phyloP scores from a whole-genome alignment of 805 yeast species.

The Jamesozyma spencerorum region DNA sequence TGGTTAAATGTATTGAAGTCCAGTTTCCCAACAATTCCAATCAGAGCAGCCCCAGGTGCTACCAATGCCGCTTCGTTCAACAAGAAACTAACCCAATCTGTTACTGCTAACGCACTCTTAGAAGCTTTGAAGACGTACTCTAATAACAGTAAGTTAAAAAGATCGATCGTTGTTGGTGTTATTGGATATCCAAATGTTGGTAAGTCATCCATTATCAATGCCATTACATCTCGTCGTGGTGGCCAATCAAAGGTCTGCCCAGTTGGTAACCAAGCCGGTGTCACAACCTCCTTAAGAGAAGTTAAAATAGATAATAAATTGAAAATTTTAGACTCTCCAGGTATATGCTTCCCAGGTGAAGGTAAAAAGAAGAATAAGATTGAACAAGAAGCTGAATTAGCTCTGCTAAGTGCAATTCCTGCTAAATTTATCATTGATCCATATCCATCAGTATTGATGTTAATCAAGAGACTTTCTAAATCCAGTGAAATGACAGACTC shows the following conservation, averaged over 20 bases:
- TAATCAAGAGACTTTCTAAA: slow-evolving; percentile 68
- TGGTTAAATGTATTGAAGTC: slow-evolving; percentile 77
- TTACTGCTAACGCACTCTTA: slow-evolving; percentile 65
- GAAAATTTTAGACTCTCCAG: slow-evolving; percentile 89
- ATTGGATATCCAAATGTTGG: slow-evolving; percentile 98
- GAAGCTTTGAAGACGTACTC: slow-evolving; percentile 82
- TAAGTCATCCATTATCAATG: slow-evolving; percentile 87
- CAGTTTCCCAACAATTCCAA: slow-evolving; percentile 86
- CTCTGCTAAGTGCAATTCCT: slow-evolving; percentile 81
- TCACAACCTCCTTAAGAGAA: slow-evolving; percentile 84
- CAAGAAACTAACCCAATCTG: slow-evolving; percentile 59
- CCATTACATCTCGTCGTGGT: slow-evolving; percentile 68
- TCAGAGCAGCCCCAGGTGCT: slow-evolving; percentile 71
- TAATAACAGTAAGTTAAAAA: slow-evolving; percentile 69
- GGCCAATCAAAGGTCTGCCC: slow-evolving; percentile 76
- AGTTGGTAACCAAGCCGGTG: slow-evolving; percentile 96
- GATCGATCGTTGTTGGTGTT: slow-evolving; percentile 88
- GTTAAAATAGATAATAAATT: slow-evolving; percentile 86
- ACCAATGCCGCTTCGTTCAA: slow-evolving; percentile 60
- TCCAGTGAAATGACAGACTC: slow-evolving; percentile 68
- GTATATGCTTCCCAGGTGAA: slow-evolving; percentile 85
- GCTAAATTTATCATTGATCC: slow-evolving; percentile 82
- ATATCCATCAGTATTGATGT: slow-evolving; percentile 63
- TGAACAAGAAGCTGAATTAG: slow-evolving; percentile 80
- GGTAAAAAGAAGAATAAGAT: slow-evolving; percentile 42